These are phyloP conservation scores for Triticum timopheevii DNA, from an alignment of 176 grass and related monocot genomes.

Conservation along the genomic window DNA sequence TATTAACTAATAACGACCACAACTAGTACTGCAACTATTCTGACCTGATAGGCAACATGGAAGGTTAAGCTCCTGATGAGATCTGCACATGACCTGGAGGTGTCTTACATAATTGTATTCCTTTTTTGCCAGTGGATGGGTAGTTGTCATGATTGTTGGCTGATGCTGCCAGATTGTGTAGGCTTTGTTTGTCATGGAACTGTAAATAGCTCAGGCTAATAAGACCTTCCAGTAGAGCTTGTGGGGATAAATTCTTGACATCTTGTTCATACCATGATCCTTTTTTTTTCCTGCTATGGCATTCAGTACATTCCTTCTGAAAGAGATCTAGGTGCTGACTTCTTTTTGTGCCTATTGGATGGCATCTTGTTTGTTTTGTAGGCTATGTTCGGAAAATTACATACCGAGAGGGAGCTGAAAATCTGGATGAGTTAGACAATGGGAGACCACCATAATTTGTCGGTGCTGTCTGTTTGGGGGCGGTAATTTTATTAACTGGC, in stretches of 20 bases:
- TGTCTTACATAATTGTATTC: not conserved
- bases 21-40: not conserved
- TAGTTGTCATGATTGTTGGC: not conserved
- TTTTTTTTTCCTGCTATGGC: not conserved
- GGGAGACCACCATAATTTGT: conserved; percentile 65
- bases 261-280: not conserved
- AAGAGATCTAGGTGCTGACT: not conserved
- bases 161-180: conserved; percentile 4
- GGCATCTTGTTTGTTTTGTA: conserved; percentile 45
- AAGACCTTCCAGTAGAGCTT: not conserved
- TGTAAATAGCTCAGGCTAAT: not conserved
- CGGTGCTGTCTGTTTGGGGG: not conserved
- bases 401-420: conserved; percentile 59
- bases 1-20: not conserved
- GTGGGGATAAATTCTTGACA: not conserved
- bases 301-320: not conserved
- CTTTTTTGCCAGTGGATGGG: not conserved
- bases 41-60: not conserved
- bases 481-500: conserved; percentile 26
- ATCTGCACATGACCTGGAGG: not conserved
- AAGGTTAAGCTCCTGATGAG: not conserved
- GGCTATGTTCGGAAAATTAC: conserved; percentile 97
- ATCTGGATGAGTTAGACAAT: conserved; percentile 81
- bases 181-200: conserved; percentile 17
- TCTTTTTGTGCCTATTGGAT: not conserved